Base-by-base conservation (phyloP, 768 basidiomycete genomes). In the Boletus rubroflammeus region DNA sequence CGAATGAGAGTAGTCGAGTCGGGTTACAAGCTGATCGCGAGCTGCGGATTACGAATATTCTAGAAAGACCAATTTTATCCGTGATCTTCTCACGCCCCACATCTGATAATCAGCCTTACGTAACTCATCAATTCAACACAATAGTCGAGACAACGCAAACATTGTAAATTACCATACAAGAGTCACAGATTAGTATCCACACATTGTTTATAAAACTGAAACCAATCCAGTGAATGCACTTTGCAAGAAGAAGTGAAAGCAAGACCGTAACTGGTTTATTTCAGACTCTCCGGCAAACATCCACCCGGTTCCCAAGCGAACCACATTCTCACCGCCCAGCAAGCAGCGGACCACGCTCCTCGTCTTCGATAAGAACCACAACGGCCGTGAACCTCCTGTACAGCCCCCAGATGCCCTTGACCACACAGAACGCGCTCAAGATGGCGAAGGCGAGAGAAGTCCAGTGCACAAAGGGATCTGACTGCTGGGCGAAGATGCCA, bases 271-370 rank as follows among this genome's bases (percentile, higher is more conserved):
- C 2, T 15, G 36, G 11, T 51, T 49, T 3, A 29, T 38, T 36
- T 47, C 23, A 6, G 21, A 46, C 15, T 17, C 35, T 39, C 48
- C 44, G n/a, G 32, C n/a, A 46, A 21, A 40, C 32, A 9, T 50
- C 14, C 31, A 15, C 41, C 34, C 43, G 38, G 41, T 15, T 23
- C 17, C 15, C 19, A 35, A 26, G 31, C 28, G 19, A 21, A n/a
- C 19, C 11, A 0, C 21, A 42, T 38, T 44, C 46, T 70, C 57
- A 73, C 13, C 57, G 54, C 8, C 66, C 60, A 44, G 75, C 78
- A 45, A 94, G 79, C 54, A 97, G 82, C 6, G 93, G 93, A 9
- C 86, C 88, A 52, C 92, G 81, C 72, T 98, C 95, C 67, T 92
- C 92, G 60, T 97, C 94, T 60, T 79, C 78, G 51, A 96, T 78